These are phyloP conservation scores for Fusarium marasasianum DNA, from an alignment of 2,329 filamentous ascomycete species.

Conservation along the genomic window DNA sequence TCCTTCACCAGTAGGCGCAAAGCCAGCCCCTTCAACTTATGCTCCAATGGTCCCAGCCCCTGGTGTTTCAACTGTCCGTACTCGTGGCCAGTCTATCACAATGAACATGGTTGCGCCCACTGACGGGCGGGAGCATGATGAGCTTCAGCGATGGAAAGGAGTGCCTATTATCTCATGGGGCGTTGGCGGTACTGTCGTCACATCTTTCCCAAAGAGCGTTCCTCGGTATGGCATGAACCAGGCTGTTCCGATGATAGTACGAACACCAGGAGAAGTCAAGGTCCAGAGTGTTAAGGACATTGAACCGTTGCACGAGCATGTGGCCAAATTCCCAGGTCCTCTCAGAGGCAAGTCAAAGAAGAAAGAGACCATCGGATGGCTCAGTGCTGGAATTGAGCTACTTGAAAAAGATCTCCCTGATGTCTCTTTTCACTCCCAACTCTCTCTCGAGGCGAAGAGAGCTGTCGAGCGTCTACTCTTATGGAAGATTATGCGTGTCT, in stretches of 20 bases:
- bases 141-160: slow-evolving; percentile 90
- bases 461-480: slow-evolving; percentile 82
- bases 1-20: slow-evolving; percentile 48
- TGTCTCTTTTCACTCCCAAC: slow-evolving; percentile 58
- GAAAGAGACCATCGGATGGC: slow-evolving; percentile 88
- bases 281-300: slow-evolving; percentile 79
- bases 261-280: slow-evolving; percentile 83
- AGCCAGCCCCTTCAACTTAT: slow-evolving; percentile 40
- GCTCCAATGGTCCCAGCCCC: slow-evolving; percentile 34
- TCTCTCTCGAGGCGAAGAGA: slow-evolving; percentile 73
- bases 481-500: slow-evolving; percentile 84
- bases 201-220: slow-evolving; percentile 87
- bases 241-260: slow-evolving; percentile 78
- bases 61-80: slow-evolving; percentile 46
- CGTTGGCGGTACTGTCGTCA: slow-evolving; percentile 82
- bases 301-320: slow-evolving; percentile 74
- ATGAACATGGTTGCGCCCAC: slow-evolving; percentile 69
- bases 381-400: slow-evolving; percentile 77
- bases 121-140: slow-evolving; percentile 76
- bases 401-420: slow-evolving; percentile 70
- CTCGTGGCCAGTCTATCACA: slow-evolving; percentile 63
- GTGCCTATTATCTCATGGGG: slow-evolving; percentile 88
- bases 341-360: slow-evolving; percentile 92
- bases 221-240: slow-evolving; percentile 85
- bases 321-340: slow-evolving; percentile 88